Percentiles rank a stretch among this genome's conserved stretches.
phyloP scores from a whole-genome alignment of 495 filamentous ascomycete genomes.

The Daldinia vernicosa region DNA sequence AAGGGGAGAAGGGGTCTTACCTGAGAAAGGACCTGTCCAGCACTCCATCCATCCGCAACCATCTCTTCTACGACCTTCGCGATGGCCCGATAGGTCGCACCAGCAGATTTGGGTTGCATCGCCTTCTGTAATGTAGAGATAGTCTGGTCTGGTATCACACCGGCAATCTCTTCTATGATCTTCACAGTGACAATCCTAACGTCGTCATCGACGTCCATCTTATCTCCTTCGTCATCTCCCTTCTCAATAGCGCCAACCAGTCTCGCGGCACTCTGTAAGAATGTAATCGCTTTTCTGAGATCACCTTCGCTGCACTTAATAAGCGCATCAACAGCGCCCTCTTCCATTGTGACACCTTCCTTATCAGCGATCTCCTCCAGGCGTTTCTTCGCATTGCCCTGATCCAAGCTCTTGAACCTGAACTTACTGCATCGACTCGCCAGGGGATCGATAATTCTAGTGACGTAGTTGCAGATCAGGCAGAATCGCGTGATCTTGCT shows the following conservation, averaged over 20 bases:
- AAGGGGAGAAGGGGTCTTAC: conserved; percentile 52
- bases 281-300: conserved; percentile 94
- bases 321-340: conserved; percentile 81
- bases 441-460: conserved; percentile 94
- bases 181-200: conserved; percentile 71
- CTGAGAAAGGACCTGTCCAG: conserved; percentile 84
- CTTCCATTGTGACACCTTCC: conserved; percentile 77
- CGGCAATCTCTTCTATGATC: conserved; percentile 93
- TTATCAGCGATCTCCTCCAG: conserved; percentile 80
- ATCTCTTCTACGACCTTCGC: conserved; percentile 83
- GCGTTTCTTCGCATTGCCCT: conserved; percentile 75
- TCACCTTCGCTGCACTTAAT: conserved; percentile 92
- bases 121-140: conserved; percentile 76
- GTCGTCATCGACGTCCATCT: conserved; percentile 67
- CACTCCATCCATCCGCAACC: conserved; percentile 98
- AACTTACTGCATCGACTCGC: conserved; percentile 96
- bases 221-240: conserved; percentile 57
- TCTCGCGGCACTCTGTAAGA: conserved; percentile 88
- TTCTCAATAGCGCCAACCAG: conserved; percentile 69
- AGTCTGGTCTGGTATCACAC: conserved; percentile 81
- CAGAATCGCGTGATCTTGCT: conserved; percentile 96
- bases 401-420: conserved; percentile 94
- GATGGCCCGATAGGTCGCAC: conserved; percentile 75
- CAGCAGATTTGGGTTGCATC: conserved; percentile 75
- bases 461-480: conserved; percentile 98